Base-by-base conservation (phyloP, 2,329 filamentous ascomycete genomes). In the Sporothrix sp. region DNA sequence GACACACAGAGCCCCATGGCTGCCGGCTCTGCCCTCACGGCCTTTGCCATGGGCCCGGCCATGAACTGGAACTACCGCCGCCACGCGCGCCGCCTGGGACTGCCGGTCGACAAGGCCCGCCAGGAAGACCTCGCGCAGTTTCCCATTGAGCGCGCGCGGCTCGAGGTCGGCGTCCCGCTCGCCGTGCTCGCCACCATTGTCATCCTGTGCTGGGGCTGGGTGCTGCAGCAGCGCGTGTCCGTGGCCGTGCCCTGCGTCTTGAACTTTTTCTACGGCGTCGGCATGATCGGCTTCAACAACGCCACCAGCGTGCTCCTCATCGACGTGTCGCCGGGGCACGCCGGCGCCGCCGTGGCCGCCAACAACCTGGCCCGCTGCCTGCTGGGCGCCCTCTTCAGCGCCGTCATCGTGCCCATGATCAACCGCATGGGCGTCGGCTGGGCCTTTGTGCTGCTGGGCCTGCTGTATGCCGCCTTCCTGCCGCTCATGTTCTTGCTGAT, bases 31-130 rank as follows among this genome's bases (percentile, higher is more conserved):
- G 65, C 73, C 11, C 59, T 70, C 1, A 68, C 74, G 0, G 72
- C 71, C 0, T 56, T 68, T 9, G 58, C 69, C 3, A 67, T 68
- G 3, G 81, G 84, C 1, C 70, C 71, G 2, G 56, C 79, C 1
- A 73, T 86, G 30, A 84, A 87, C 62, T 75, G 74, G 66, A 87
- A 85, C 62, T 89, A 81, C 61, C 71, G 74, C 1, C 76, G 82
- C 1, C 73, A 83, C 52, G 81, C 82, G 10, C 61, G 64, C 10
- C 68, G 65, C 7, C 63, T 78, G 0, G 75, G 75, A 7, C 64
- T 84, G 11, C 60, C 69, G 0, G 71, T 82, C 48, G 73, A 73
- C 50, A 72, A 71, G 56, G 75, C 69, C 44, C 73, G 75, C 10
- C 74, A 74, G 55, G 66, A 69, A 23, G 71, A 78, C 52, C 62